A percentile compares a stretch with the other conserved stretches of the same genome.
Evolutionary conservation across 2,329 filamentous ascomycete species (phyloP).

Genomic region (Leptographium lundbergii): DNA sequence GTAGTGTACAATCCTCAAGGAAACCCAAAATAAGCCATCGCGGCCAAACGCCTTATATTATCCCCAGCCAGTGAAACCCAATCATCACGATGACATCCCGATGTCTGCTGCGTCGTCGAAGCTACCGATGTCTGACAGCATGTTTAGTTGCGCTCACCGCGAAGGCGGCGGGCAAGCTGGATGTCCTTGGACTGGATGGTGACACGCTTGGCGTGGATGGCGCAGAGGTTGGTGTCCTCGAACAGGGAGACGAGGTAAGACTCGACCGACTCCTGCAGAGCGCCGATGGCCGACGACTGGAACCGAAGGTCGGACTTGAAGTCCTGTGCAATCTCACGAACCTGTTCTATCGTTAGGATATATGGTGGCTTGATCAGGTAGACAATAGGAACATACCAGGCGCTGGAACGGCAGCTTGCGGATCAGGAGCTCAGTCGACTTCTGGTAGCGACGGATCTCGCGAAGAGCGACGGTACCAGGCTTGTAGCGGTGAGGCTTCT

Average conservation of each 20-base stretch:
- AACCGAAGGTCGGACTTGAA: slow-evolving; percentile 94
- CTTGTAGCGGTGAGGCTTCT: slow-evolving; percentile 89
- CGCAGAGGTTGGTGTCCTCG: slow-evolving; percentile 96
- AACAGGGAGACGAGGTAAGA: slow-evolving; percentile 97
- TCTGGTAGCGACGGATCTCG: slow-evolving; percentile 98
- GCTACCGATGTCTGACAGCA: slow-evolving; percentile 22
- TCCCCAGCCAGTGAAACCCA: slow-evolving; percentile 16
- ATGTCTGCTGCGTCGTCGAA: slow-evolving; percentile 22
- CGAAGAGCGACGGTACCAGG: slow-evolving; percentile 91
- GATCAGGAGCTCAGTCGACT: slow-evolving; percentile 90
- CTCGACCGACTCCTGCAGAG: slow-evolving; percentile 96
- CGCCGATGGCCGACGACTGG: slow-evolving; percentile 96
- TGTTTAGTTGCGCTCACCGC: slow-evolving; percentile 77
- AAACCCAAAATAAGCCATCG: slow-evolving; percentile 23
- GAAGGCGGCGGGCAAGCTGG: slow-evolving; percentile 87
- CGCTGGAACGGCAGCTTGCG: slow-evolving; percentile 97
- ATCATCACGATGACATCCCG: slow-evolving; percentile 1
- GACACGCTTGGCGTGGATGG: slow-evolving; percentile 98
- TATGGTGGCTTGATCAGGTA: neutral
- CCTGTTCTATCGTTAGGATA: slow-evolving; percentile 24
- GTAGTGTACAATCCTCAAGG: slow-evolving; percentile 31
- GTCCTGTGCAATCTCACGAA: slow-evolving; percentile 92
- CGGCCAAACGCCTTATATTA: slow-evolving; percentile 33
- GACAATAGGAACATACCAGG: slow-evolving; percentile 42
- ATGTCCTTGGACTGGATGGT: slow-evolving; percentile 98